phyloP scores from a whole-genome alignment of 2,329 filamentous ascomycete species.

The Penicillium decumbens region DNA sequence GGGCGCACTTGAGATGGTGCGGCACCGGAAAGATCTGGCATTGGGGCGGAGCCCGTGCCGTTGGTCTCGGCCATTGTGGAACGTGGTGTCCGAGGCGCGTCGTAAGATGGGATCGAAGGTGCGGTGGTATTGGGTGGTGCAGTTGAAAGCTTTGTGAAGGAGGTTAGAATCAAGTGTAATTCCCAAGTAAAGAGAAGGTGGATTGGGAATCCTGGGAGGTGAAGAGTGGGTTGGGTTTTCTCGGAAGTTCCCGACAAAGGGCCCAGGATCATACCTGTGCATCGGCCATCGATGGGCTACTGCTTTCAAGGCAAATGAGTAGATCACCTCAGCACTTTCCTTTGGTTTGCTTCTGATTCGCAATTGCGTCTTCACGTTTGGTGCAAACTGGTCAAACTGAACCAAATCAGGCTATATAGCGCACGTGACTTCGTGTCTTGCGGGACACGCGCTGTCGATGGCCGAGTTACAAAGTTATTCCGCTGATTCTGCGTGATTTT shows the following conservation, averaged over 20 bases:
- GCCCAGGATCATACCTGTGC: constrained; percentile 14
- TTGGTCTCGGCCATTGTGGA: constrained; percentile 23
- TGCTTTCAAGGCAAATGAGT: not conserved
- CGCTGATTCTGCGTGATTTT: not conserved
- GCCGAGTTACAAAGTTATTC: not conserved
- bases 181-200: not conserved
- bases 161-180: not conserved
- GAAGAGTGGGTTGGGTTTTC: constrained; percentile 1
- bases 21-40: constrained; percentile 43
- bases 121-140: not conserved
- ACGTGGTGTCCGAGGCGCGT: not conserved
- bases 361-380: not conserved
- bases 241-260: constrained; percentile 5
- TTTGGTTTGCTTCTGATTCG: not conserved
- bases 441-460: constrained; percentile 12
- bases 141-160: not conserved
- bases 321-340: not conserved
- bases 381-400: constrained; percentile 18
- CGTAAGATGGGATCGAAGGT: not conserved
- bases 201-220: not conserved
- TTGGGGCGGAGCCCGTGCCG: constrained; percentile 23
- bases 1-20: constrained; percentile 52
- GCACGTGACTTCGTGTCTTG: constrained; percentile 31
- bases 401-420: constrained; percentile 12
- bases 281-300: constrained; percentile 13